phyloP scores from a whole-genome alignment of 1,139 yeast species.

The Lodderomyces oxycetoniae region DNA sequence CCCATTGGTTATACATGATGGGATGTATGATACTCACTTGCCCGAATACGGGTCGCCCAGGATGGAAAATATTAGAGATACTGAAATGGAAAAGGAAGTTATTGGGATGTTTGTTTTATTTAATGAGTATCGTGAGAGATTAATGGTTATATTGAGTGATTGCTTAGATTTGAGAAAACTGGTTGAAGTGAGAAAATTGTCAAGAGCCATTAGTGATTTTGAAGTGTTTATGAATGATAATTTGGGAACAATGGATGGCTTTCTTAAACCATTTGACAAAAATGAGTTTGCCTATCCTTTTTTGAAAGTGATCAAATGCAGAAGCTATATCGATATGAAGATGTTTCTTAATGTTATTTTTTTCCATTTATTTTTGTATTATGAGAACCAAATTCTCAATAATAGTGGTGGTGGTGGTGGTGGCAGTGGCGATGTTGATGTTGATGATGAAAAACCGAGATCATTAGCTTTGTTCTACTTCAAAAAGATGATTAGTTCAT shows the following conservation, averaged over 20 bases:
- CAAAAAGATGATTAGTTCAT: conserved; percentile 23
- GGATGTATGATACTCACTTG: conserved; percentile 24
- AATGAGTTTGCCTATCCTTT: conserved; percentile 25
- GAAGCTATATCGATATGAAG: conserved; percentile 29
- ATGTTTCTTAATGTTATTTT: conserved; percentile 23
- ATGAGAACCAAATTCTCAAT: conserved; percentile 20
- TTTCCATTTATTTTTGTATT: conserved; percentile 28
- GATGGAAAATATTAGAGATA: conserved; percentile 28
- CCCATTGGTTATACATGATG: conserved; percentile 21
- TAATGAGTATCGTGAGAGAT: conserved; percentile 19
- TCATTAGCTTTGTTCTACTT: conserved; percentile 26
- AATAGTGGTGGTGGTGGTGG: conserved; percentile 9
- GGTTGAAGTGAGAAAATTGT: conserved; percentile 20
- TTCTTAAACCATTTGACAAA: conserved; percentile 23
- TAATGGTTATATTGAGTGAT: conserved; percentile 22
- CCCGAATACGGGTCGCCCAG: conserved; percentile 27
- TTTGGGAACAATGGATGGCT: conserved; percentile 22
- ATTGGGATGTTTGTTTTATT: conserved; percentile 22
- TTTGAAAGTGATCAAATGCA: conserved; percentile 30
- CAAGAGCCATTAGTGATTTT: conserved; percentile 23
- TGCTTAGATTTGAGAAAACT: conserved; percentile 21
- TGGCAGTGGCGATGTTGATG: conserved; percentile 13
- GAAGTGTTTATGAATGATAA: conserved; percentile 23
- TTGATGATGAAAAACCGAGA: conserved; percentile 14
- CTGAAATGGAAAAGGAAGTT: conserved; percentile 26